phyloP scores from a whole-genome alignment of 495 filamentous ascomycete species.

The Penicillium crystallinum region DNA sequence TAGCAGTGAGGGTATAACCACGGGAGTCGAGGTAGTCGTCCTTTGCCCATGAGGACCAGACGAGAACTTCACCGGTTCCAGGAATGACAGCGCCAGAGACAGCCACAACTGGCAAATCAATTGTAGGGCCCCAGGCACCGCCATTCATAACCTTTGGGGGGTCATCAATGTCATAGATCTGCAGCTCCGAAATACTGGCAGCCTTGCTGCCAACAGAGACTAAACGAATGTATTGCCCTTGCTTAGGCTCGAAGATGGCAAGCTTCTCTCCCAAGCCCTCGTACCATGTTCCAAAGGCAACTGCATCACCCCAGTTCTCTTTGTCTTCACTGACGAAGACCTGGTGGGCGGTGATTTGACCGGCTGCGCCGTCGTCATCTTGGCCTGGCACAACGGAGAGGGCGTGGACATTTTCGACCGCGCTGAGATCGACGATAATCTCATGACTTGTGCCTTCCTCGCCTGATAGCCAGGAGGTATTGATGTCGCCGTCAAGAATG shows the following conservation, averaged over 20 bases:
- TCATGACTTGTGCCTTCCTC: too few relatives aligned
- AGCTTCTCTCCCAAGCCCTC: not conserved
- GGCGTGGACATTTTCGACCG: too few relatives aligned
- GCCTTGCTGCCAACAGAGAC: not conserved
- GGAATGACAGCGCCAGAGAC: slow-evolving; percentile 31
- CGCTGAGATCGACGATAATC: too few relatives aligned
- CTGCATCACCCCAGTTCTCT: too few relatives aligned
- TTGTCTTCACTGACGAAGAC: too few relatives aligned
- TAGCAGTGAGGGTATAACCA: slow-evolving; percentile 16
- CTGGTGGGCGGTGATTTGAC: too few relatives aligned
- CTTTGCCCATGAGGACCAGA: slow-evolving; percentile 37
- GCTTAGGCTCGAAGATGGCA: not conserved
- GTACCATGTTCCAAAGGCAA: too few relatives aligned
- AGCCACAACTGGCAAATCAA: slow-evolving; percentile 48
- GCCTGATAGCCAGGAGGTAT: too few relatives aligned
- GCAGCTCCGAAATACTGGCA: slow-evolving; percentile 28
- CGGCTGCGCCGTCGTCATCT: too few relatives aligned
- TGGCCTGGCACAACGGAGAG: too few relatives aligned
- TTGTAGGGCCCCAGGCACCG: slow-evolving; percentile 44
- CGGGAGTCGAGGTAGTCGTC: slow-evolving; percentile 31
- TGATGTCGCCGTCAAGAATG: too few relatives aligned
- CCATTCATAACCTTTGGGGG: not conserved
- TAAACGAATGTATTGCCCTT: not conserved
- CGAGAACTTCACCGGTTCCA: slow-evolving; percentile 30
- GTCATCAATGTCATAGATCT: slow-evolving; percentile 14